Base-by-base conservation (phyloP, 495 filamentous ascomycete genomes). In the Penicillium diatomitis region DNA sequence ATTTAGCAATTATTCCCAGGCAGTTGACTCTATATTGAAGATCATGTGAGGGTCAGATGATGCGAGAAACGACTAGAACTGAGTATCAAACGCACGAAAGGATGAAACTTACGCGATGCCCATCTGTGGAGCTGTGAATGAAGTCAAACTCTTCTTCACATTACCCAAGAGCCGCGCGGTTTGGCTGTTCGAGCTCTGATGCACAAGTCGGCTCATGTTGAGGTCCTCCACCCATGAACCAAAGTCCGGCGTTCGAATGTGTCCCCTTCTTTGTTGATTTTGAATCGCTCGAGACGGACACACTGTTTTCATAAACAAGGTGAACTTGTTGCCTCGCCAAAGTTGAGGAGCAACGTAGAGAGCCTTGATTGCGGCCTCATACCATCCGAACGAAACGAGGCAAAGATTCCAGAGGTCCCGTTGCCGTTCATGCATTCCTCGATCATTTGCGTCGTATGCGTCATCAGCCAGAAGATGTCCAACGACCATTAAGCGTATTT, bases 1-100 rank as follows among this genome's bases (percentile, higher is more conserved):
- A 86, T 70, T 85, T 84, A 8, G 75, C 69, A 10, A 88, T 61
- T 8, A 80, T 70, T 8, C 82, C 78, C 48, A 86, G 75, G 52
- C 77, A 80, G 51, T 83, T 85, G 38, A 82, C 64, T 6, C 73
- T 75, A 12, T 12, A 11, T 20, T 20, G 20, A 20, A 20, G 20
- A 20, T 20, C 20, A 20, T 2, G 2, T 20, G 20, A 20, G 20
- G 20, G 20, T 20, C 20, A 20, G 20, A 20, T 20, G 20, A 20
- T 20, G 20, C 20, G 20, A 20, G 20, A 20, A 20, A 20, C 20
- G 20, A 34, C 1, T 5, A 10, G 2, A 9, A 12, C 27, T n/a
- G 27, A 28, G 9, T 12, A 29, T 31, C 4, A 29, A 10, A 28
- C 4, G 4, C 37, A 36, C 44, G 20, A 28, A 0, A 6, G 20